phyloP scores from a whole-genome alignment of 148 eudicot genomes.

The Linanthus parryae region DNA sequence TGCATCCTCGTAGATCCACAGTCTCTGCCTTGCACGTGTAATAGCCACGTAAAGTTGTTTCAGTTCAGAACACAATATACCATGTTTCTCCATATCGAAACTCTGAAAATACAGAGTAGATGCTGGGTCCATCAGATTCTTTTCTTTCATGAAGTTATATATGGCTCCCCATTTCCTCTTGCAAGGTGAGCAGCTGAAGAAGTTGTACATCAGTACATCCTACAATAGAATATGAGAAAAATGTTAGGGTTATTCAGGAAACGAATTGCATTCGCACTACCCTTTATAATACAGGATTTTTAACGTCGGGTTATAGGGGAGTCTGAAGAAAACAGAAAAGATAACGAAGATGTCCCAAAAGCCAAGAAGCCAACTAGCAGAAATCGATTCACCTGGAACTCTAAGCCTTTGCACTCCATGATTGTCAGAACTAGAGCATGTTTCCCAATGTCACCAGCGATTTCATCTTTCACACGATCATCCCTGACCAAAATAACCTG shows the following conservation, averaged over 20 bases:
- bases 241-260: too few species aligned
- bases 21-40: constrained; percentile 13
- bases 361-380: too few species aligned
- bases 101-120: constrained; percentile 12
- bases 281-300: too few species aligned
- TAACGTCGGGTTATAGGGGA: too few species aligned
- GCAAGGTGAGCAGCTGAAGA: constrained; percentile 41
- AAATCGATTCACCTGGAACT: constrained; percentile 50
- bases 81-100: constrained; percentile 22
- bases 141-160: constrained; percentile 33
- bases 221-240: too few species aligned
- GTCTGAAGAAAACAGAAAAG: too few species aligned
- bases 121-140: constrained; percentile 22
- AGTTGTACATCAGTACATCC: constrained; percentile 52
- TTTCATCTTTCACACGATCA: constrained; percentile 27
- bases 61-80: constrained; percentile 33
- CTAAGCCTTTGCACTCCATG: constrained; percentile 52
- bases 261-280: too few species aligned
- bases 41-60: constrained; percentile 16
- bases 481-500: constrained; percentile 50
- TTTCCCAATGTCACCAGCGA: constrained; percentile 30
- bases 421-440: constrained; percentile 47
- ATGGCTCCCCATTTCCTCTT: constrained; percentile 40
- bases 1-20: constrained; percentile 18
- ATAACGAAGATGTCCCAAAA: too few species aligned